Conservation (phyloP, 2,329 filamentous ascomycete genomes). For the Colletotrichum incanum region DNA sequence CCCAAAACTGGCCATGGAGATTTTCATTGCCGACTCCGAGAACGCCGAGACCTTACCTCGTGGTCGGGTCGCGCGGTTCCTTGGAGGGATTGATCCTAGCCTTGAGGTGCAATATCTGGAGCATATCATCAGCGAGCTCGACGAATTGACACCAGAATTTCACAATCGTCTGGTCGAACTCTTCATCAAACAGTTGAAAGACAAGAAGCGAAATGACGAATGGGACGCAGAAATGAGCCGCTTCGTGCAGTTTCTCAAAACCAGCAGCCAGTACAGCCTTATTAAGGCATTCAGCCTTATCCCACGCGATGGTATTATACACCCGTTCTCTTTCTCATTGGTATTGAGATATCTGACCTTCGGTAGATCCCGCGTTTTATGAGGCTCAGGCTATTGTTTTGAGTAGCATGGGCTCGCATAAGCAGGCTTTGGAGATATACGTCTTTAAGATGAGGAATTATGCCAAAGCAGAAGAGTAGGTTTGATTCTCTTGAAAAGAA, state of each 20-base stretch:
- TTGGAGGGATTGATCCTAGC: slow-evolving; percentile 77
- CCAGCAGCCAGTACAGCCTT: slow-evolving; percentile 85
- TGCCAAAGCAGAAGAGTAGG: slow-evolving; percentile 91
- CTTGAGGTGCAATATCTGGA: slow-evolving; percentile 90
- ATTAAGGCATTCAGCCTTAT: slow-evolving; percentile 83
- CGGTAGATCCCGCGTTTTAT: slow-evolving; percentile 84
- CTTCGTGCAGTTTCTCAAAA: slow-evolving; percentile 82
- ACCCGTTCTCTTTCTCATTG: background rate
- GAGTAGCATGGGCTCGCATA: slow-evolving; percentile 95
- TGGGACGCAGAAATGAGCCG: slow-evolving; percentile 74
- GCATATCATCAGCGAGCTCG: slow-evolving; percentile 89
- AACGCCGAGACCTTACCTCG: slow-evolving; percentile 90
- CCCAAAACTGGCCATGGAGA: slow-evolving; percentile 86
- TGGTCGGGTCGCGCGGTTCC: slow-evolving; percentile 80
- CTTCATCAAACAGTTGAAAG: slow-evolving; percentile 71
- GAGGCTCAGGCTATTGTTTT: slow-evolving; percentile 92
- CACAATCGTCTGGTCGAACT: slow-evolving; percentile 88
- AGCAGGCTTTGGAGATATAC: slow-evolving; percentile 96
- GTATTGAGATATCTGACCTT: slow-evolving; percentile 40
- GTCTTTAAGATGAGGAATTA: slow-evolving; percentile 94
- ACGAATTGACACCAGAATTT: slow-evolving; percentile 87
- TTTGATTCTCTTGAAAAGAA: slow-evolving; percentile 40
- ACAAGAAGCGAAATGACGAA: slow-evolving; percentile 60
- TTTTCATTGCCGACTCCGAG: slow-evolving; percentile 93
- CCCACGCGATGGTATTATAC: slow-evolving; percentile 79